Evolutionary conservation across 192 early-diverging fungal species (phyloP).

Genomic region (Rhizophagus clarus): DNA sequence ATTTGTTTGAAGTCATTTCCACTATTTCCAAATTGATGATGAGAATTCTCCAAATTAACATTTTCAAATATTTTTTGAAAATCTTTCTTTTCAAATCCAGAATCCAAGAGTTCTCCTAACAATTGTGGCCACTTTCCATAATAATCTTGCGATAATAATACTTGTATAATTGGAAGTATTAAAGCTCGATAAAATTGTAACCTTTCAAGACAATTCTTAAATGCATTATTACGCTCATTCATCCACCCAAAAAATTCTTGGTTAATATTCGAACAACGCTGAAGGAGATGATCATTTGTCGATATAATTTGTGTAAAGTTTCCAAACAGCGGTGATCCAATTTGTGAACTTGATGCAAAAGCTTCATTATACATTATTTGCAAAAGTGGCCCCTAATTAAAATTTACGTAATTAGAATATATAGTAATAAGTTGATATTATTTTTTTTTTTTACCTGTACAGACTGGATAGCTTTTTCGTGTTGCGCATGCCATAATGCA

Average conservation of each 20-base stretch:
- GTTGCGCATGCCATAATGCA: slow-evolving; percentile 30
- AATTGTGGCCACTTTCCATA: slow-evolving; percentile 21
- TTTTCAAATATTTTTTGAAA: slow-evolving; percentile 2
- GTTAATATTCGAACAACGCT: slow-evolving; percentile 6
- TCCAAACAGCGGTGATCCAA: neutral
- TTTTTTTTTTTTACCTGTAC: neutral
- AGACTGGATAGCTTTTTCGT: slow-evolving; percentile 22
- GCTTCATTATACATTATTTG: slow-evolving; percentile 22
- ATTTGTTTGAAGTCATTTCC: neutral
- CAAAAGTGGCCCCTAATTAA: neutral
- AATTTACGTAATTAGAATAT: neutral
- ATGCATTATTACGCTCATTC: slow-evolving; percentile 14
- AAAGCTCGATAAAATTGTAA: slow-evolving; percentile 23
- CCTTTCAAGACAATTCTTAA: slow-evolving; percentile 7
- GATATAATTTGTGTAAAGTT: neutral
- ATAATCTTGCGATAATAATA: slow-evolving; percentile 17
- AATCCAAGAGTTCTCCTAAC: neutral
- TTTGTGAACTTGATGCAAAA: neutral
- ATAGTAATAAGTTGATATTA: neutral
- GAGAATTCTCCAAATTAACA: neutral
- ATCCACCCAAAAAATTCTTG: slow-evolving; percentile 23
- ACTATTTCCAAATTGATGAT: neutral
- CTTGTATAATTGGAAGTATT: neutral
- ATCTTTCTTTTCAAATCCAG: slow-evolving; percentile 1
- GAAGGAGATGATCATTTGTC: neutral